A percentile compares a stretch with the other conserved stretches of the same genome.
These are phyloP conservation scores for Pseudodiploospora longispora DNA, from an alignment of 2,329 filamentous ascomycete genomes.

Conservation along the genomic window DNA sequence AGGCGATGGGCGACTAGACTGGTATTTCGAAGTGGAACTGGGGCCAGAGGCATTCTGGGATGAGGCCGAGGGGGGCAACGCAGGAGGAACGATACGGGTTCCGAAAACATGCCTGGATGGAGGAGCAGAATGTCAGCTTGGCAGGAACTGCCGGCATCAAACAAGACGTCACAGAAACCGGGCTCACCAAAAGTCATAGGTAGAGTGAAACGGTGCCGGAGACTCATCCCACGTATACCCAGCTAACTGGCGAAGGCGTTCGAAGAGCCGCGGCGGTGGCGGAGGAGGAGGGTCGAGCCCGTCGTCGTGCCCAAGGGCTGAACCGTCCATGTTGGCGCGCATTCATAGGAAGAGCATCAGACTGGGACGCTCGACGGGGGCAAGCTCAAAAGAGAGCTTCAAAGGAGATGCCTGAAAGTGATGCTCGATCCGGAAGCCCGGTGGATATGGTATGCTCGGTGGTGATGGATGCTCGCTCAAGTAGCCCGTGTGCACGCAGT, in stretches of 20 bases:
- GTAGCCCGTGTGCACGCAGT: conserved; percentile 5
- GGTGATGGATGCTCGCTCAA: conserved; percentile 14
- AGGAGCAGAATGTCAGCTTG: background rate
- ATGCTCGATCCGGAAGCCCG: conserved; percentile 6
- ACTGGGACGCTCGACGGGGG: too few relatives aligned
- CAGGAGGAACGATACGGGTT: conserved; percentile 48
- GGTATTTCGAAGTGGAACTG: conserved; percentile 32
- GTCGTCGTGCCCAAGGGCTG: conserved; percentile 42
- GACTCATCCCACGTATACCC: conserved; percentile 72
- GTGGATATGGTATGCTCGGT: conserved; percentile 11
- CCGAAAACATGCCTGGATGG: conserved; percentile 55
- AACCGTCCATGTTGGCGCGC: conserved; percentile 42
- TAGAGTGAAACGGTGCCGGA: conserved; percentile 49
- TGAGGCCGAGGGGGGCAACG: conserved; percentile 38
- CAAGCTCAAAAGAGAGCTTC: background rate
- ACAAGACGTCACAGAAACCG: background rate
- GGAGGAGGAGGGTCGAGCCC: conserved; percentile 55
- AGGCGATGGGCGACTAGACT: conserved; percentile 35
- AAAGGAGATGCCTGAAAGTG: conserved; percentile 4
- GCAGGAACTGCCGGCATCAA: background rate
- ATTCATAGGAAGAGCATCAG: conserved; percentile 4
- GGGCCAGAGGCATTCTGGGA: conserved; percentile 37
- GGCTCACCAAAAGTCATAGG: conserved; percentile 78
- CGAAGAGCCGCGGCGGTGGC: conserved; percentile 59
- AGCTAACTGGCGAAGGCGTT: conserved; percentile 63